Conservation (phyloP, 257 asterid species). For the Ligustrum vulgare region DNA sequence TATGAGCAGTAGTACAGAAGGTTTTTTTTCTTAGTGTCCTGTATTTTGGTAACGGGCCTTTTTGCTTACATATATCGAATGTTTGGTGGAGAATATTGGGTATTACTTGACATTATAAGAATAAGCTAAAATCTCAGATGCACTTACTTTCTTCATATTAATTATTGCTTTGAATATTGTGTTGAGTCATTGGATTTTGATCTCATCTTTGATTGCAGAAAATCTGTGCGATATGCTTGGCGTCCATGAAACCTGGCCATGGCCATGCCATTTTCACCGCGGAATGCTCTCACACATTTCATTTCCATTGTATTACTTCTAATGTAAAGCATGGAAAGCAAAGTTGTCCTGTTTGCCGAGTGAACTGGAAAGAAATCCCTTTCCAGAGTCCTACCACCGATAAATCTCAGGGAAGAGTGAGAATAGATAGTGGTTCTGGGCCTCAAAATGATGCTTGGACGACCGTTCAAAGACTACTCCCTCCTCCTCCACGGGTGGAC, state of each 20-base stretch:
- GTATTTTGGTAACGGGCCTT: background rate
- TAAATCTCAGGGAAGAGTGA: slow-evolving; percentile 35
- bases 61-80: background rate
- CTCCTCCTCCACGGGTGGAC: slow-evolving; percentile 48
- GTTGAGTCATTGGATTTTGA: slow-evolving; percentile 2
- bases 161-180: background rate
- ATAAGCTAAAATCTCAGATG: background rate
- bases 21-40: too few relatives aligned
- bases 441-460: slow-evolving; percentile 49
- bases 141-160: too few relatives aligned
- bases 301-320: slow-evolving; percentile 82
- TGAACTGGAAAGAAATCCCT: slow-evolving; percentile 91
- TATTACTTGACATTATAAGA: background rate
- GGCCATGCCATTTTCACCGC: slow-evolving; percentile 96
- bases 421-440: slow-evolving; percentile 32
- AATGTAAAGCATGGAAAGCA: slow-evolving; percentile 85
- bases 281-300: slow-evolving; percentile 92
- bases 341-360: slow-evolving; percentile 85
- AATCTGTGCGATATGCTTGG: slow-evolving; percentile 81
- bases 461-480: slow-evolving; percentile 39
- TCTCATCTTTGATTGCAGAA: slow-evolving; percentile 43
- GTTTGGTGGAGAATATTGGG: background rate
- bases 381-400: slow-evolving; percentile 47
- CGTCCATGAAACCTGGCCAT: slow-evolving; percentile 63
- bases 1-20: too few relatives aligned